These are phyloP conservation scores for Pseudotsuga menziesii DNA, from an alignment of 75 land plant species.

Conservation along the genomic window DNA sequence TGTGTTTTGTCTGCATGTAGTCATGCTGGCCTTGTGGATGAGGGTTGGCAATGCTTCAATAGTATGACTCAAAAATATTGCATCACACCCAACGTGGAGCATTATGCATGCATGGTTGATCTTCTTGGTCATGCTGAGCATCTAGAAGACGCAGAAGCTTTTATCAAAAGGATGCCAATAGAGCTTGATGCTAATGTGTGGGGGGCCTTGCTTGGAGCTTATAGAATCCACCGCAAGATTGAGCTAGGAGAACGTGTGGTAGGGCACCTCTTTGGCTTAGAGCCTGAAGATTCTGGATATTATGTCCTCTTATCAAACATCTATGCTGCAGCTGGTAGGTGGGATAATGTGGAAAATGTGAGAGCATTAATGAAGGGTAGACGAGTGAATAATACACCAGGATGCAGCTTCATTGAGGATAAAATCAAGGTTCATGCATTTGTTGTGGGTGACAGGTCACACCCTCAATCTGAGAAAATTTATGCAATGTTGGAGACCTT, in stretches of 20 bases:
- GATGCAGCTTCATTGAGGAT: conserved; percentile 8
- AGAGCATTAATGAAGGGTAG: conserved; percentile 4
- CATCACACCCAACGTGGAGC: conserved; percentile 9
- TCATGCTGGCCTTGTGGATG: conserved; percentile 14
- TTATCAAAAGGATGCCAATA: conserved; percentile 3
- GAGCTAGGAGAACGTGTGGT: conserved; percentile 3
- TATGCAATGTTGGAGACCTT: conserved; percentile 4
- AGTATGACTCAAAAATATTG: conserved; percentile 9
- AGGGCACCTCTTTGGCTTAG: conserved; percentile 1
- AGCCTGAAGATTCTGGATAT: conserved; percentile 8
- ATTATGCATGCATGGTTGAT: conserved; percentile 25
- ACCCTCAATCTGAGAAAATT: conserved; percentile 8
- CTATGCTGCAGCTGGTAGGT: conserved; percentile 17
- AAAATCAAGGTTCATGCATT: conserved; percentile 11
- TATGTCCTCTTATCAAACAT: conserved; percentile 18
- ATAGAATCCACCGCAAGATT: conserved; percentile 6
- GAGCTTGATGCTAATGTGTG: conserved; percentile 9
- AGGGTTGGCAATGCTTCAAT: conserved; percentile 16
- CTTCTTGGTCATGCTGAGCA: conserved; percentile 23
- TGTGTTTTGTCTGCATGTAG: conserved; percentile 23
- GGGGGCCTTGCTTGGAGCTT: conserved; percentile 20
- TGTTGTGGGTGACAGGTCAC: conserved; percentile 10
- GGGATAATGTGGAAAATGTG: conserved; percentile 6
- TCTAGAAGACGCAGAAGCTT: conserved; percentile 11
- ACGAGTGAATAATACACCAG: conserved; percentile 7